These are phyloP conservation scores for Juncus effusus DNA, from an alignment of 176 grass and related monocot genomes.

Conservation along the genomic window DNA sequence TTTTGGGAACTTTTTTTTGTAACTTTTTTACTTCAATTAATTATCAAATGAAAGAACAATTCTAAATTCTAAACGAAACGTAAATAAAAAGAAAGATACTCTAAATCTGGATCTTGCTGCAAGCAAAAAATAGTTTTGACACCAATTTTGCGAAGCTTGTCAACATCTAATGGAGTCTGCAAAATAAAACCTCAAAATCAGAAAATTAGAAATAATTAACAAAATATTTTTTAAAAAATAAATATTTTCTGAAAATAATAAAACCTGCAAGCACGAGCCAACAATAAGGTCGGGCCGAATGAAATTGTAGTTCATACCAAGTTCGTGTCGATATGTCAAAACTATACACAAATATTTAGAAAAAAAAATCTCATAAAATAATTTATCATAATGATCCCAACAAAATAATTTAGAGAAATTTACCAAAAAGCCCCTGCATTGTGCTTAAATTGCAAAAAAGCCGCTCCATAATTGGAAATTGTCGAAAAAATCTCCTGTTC, in stretches of 20 bases:
- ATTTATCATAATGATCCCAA: no score
- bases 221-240: neutral
- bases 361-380: conserved; percentile 23
- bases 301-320: conserved; percentile 98
- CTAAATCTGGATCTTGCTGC: conserved; percentile 88
- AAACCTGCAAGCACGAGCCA: conserved; percentile 95
- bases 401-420: conserved; percentile 7
- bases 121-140: conserved; percentile 97
- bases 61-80: neutral
- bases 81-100: conserved; percentile 51
- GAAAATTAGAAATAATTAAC: conserved; percentile 22
- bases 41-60: neutral
- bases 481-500: neutral
- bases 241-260: conserved; percentile 20
- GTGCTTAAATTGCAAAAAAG: neutral
- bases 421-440: neutral
- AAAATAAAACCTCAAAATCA: conserved; percentile 31
- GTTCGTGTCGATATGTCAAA: conserved; percentile 92
- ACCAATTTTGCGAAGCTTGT: conserved; percentile 80
- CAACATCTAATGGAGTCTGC: conserved; percentile 76
- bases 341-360: conserved; percentile 29
- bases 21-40: no score
- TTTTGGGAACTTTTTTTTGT: no score
- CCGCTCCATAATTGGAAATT: neutral
- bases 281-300: conserved; percentile 89